Evolutionary conservation across 2,329 filamentous ascomycete genomes (phyloP).

Genomic region (Arthrobotrys sphaeroides): DNA sequence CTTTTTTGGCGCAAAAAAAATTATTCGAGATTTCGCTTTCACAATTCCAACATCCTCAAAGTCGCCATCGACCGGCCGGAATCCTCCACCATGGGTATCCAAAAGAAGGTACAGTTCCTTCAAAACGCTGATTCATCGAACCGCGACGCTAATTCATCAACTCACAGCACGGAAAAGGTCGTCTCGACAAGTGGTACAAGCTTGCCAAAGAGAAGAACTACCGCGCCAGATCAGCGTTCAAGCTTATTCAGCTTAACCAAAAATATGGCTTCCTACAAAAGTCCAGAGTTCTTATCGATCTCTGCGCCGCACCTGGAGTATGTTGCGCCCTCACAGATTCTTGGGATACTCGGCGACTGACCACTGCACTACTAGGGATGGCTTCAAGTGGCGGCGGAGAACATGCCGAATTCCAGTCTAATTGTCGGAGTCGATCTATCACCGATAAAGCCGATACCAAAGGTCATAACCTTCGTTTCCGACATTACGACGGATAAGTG

Average conservation of each 20-base stretch:
- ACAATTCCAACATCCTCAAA: constrained; percentile 23
- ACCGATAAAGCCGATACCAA: constrained; percentile 94
- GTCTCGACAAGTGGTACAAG: constrained; percentile 98
- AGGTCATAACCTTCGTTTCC: constrained; percentile 93
- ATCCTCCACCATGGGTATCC: constrained; percentile 78
- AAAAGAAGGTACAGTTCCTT: constrained; percentile 76
- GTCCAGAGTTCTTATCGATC: constrained; percentile 94
- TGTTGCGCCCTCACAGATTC: background rate
- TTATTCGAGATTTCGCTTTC: constrained; percentile 28
- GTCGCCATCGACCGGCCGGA: constrained; percentile 11
- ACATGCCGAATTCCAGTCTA: constrained; percentile 87
- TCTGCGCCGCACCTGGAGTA: constrained; percentile 93
- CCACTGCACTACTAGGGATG: constrained; percentile 71
- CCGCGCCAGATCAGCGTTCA: constrained; percentile 93
- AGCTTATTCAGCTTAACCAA: constrained; percentile 97
- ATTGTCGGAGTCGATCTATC: constrained; percentile 94
- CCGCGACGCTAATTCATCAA: constrained; percentile 52
- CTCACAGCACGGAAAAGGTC: constrained; percentile 86
- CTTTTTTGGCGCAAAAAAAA: constrained; percentile 59
- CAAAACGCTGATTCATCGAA: background rate
- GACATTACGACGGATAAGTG: constrained; percentile 99
- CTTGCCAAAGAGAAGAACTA: constrained; percentile 99
- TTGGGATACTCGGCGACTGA: constrained; percentile 6
- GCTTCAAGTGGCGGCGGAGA: constrained; percentile 95
- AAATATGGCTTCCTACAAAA: constrained; percentile 98